Percentiles rank a stretch among this genome's conserved stretches.
phyloP scores from a whole-genome alignment of 352 stramenopile genomes.

The Globisporangium cystogenes region DNA sequence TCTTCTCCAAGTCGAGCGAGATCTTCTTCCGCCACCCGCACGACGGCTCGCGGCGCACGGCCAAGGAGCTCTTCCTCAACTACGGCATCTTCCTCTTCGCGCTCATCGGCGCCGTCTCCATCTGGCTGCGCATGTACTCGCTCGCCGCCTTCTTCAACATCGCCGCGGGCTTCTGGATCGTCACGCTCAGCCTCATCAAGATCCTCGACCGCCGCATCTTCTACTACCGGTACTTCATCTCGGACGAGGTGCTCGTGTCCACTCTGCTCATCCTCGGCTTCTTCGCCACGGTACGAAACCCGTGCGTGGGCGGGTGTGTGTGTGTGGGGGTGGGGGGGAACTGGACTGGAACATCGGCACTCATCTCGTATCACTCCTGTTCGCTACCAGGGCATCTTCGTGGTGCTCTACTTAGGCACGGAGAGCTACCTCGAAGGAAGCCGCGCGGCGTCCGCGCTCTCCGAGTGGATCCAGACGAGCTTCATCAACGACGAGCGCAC shows the following conservation, averaged over 20 bases:
- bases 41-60: constrained; percentile 50
- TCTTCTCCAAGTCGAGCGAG: constrained; percentile 72
- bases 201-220: constrained; percentile 81
- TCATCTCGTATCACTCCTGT: too few relatives aligned
- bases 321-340: too few relatives aligned
- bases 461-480: constrained; percentile 79
- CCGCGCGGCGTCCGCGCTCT: constrained; percentile 63
- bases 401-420: constrained; percentile 76
- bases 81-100: constrained; percentile 86
- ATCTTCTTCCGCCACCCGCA: constrained; percentile 76
- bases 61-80: constrained; percentile 83
- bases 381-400: constrained; percentile 52
- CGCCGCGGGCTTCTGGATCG: constrained; percentile 61
- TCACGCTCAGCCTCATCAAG: constrained; percentile 65
- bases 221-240: constrained; percentile 88
- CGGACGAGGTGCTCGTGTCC: constrained; percentile 83
- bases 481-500: constrained; percentile 87
- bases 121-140: constrained; percentile 84
- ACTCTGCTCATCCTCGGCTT: constrained; percentile 74
- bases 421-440: constrained; percentile 87
- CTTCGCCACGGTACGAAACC: constrained; percentile 59
- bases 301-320: background rate
- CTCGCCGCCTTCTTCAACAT: constrained; percentile 76
- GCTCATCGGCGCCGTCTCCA: constrained; percentile 76
- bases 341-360: background rate